Percentiles rank a stretch among this genome's conserved stretches.
These are phyloP conservation scores for Coemansia sp. DNA, from an alignment of 192 early-diverging fungal species.

Conservation along the genomic window DNA sequence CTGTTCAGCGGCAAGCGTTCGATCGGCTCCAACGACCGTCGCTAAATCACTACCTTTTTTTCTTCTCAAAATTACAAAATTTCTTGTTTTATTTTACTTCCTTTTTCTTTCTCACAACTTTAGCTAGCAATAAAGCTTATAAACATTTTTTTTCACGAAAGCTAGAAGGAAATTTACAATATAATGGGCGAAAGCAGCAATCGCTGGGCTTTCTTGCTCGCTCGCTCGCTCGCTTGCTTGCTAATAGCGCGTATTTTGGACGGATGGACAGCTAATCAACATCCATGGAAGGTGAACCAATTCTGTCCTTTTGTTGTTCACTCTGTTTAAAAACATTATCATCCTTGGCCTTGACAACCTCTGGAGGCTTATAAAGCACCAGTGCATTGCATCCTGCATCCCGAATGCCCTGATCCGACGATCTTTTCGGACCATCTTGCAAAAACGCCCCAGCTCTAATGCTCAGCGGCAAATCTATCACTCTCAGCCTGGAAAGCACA, in stretches of 20 bases:
- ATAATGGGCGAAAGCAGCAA: too few relatives aligned
- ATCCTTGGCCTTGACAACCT: not conserved
- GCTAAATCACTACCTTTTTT: slow-evolving; percentile 53
- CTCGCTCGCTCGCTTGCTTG: too few relatives aligned
- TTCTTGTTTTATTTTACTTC: slow-evolving; percentile 8
- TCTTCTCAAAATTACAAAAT: not conserved
- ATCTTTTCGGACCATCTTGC: not conserved
- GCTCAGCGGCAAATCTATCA: slow-evolving; percentile 17
- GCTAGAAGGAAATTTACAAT: too few relatives aligned
- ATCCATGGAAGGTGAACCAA: not conserved
- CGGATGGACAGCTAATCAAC: too few relatives aligned
- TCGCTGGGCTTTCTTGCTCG: too few relatives aligned
- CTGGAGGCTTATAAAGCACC: slow-evolving; percentile 22
- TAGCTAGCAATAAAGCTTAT: not conserved
- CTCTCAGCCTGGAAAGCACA: slow-evolving; percentile 3
- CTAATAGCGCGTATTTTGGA: too few relatives aligned
- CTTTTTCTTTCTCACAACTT: not conserved
- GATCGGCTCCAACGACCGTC: slow-evolving; percentile 77
- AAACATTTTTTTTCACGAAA: not conserved
- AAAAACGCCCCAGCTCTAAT: slow-evolving; percentile 17
- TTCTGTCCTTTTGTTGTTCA: not conserved
- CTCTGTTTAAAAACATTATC: not conserved
- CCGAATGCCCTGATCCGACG: not conserved
- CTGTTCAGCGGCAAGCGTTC: slow-evolving; percentile 92
- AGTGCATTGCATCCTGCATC: slow-evolving; percentile 5